Evolutionary conservation across 192 early-diverging fungal species (phyloP), one percentile per base, ranked within the genome.

Genomic region (Backusella liffmaniae): DNA sequence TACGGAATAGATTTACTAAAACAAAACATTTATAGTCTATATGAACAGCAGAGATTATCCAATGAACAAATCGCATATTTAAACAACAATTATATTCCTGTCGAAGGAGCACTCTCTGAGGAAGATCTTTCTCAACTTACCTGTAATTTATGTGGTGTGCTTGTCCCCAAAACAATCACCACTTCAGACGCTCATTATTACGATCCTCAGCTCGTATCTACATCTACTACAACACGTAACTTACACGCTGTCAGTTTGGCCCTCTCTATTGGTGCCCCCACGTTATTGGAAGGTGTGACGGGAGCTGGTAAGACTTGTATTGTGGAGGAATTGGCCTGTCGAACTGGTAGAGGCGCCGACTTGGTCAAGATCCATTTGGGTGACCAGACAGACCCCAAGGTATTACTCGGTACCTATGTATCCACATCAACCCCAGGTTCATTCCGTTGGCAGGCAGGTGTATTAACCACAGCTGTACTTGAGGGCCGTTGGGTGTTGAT

Each of bases 371-470:
- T 99, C 59, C 98, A 98, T 81, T 83, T 99, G 73, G 96, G 96
- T 69, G 96, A 97, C 88, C 96, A 96, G 77, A 96, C 97, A 18
- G 97, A 98, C 76, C 90, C 93, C 56, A 99, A 98, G 84, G 91
- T 95, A 18, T 85, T 99, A 23, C 82, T 99, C 26, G 98, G 98
- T 70, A 99, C 94, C 66, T 98, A 99, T 81, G 91, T 98, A 8
- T 93, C 95, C 21, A 95, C 96, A 46, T 89, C 94, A 18, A 91
- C 89, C 13, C 97, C 98, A 5, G 97, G 96, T 75, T 86, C 89
- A n/a, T 99, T 99, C 81, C 88, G 90, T 41, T 99, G 96, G 96
- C 96, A 95, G 72, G 89, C 94, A 7, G 98, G 98, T 56, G 89
- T 99, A 7, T 87, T 99, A 30, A 94, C 97, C 0, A 92, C 91